Evolutionary conservation across 805 yeast genomes (phyloP).

Genomic region (Saturnispora saitoi): DNA sequence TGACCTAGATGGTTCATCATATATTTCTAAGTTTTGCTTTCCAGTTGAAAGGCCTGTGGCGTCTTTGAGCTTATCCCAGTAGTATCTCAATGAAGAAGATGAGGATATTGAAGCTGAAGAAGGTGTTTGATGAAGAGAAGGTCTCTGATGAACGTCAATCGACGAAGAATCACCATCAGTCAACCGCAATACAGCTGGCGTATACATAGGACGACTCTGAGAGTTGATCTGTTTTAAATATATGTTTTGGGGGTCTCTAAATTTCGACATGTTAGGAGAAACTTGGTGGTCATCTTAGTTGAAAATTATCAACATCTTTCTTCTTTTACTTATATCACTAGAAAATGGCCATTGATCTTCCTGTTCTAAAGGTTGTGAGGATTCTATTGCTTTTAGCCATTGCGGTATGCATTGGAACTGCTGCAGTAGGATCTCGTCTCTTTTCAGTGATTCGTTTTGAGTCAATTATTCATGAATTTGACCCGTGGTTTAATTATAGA

Average conservation of each 20-base stretch:
- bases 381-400: constrained; percentile 2
- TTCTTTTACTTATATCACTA: constrained; percentile 19
- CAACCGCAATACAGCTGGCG: constrained; percentile 77
- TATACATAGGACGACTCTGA: constrained; percentile 78
- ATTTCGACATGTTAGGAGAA: constrained; percentile 8
- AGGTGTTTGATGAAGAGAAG: neutral
- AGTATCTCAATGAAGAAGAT: neutral
- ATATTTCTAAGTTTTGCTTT: constrained; percentile 3
- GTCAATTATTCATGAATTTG: constrained; percentile 94
- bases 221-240: constrained; percentile 65
- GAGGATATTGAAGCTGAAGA: constrained; percentile 4
- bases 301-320: constrained; percentile 7
- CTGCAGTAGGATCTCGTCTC: constrained; percentile 84
- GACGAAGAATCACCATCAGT: constrained; percentile 12
- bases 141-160: constrained; percentile 13
- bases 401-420: constrained; percentile 26
- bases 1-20: constrained; percentile 40
- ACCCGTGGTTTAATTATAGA: constrained; percentile 93
- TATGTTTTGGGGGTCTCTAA: constrained; percentile 25
- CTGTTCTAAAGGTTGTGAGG: constrained; percentile 4
- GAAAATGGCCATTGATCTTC: constrained; percentile 62
- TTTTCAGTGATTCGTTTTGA: constrained; percentile 96
- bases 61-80: constrained; percentile 4
- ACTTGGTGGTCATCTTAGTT: neutral
- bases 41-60: neutral